Evolutionary conservation across 768 basidiomycete genomes (phyloP).

Genomic region (Clitopilus hobsonii): DNA sequence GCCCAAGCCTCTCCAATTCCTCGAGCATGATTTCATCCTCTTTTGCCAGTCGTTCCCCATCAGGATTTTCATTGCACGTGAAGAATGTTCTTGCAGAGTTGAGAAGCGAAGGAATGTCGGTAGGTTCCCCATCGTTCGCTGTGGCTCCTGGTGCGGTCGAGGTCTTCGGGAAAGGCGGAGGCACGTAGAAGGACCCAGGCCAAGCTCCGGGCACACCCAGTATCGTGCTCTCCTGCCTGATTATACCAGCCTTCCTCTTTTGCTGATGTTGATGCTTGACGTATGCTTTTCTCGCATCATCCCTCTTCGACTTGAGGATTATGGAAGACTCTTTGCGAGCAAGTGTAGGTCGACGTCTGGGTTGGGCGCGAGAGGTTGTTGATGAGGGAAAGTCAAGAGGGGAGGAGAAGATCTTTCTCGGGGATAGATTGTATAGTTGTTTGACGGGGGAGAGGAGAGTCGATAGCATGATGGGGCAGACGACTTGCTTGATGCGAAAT

Average conservation of each 20-base stretch:
- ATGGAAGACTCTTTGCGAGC: background rate
- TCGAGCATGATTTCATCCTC: conserved; percentile 9
- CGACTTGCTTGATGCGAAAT: too few relatives aligned
- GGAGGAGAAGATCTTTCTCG: background rate
- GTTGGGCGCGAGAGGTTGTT: background rate
- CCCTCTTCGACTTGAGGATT: background rate
- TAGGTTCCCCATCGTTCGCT: too few relatives aligned
- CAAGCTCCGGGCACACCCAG: background rate
- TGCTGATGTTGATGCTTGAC: background rate
- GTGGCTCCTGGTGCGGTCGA: background rate
- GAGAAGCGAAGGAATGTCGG: too few relatives aligned
- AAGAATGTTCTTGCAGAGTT: too few relatives aligned
- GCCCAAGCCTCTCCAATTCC: conserved; percentile 6
- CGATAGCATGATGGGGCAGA: conserved; percentile 6
- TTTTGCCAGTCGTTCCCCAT: background rate
- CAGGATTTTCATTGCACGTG: too few relatives aligned
- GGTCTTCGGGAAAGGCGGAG: background rate
- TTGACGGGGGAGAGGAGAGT: background rate
- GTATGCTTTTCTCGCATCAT: background rate
- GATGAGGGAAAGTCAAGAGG: background rate
- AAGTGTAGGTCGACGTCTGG: background rate
- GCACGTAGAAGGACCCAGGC: background rate
- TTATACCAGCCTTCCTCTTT: background rate
- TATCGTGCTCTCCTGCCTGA: background rate
- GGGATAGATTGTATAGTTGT: background rate